Evolutionary conservation across 495 filamentous ascomycete species (phyloP).

Genomic region (Aeminium ludgeri): DNA sequence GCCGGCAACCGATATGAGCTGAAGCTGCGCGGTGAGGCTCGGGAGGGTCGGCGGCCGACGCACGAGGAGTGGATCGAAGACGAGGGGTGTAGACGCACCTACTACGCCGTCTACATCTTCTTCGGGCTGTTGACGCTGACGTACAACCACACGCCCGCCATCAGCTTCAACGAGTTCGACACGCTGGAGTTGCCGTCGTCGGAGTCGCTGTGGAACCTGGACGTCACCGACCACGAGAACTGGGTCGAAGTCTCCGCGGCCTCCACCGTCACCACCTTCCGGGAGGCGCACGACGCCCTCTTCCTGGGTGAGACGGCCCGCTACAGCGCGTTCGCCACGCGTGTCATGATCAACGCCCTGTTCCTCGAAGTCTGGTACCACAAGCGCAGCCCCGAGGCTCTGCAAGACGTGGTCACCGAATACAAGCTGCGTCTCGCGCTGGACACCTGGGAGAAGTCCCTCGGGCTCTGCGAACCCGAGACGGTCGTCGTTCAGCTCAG

Average conservation of each 20-base stretch:
- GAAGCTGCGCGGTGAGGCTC: conserved; percentile 76
- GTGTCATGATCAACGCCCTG: conserved; percentile 96
- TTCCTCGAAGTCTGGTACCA: conserved; percentile 98
- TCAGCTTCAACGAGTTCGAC: conserved; percentile 96
- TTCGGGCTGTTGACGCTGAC: conserved; percentile 90
- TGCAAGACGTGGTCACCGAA: conserved; percentile 93
- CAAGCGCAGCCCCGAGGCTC: conserved; percentile 87
- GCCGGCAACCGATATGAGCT: conserved; percentile 92
- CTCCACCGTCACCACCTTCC: conserved; percentile 63
- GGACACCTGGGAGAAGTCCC: conserved; percentile 94
- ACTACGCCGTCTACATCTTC: conserved; percentile 99
- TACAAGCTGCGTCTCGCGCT: conserved; percentile 93
- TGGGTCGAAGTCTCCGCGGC: conserved; percentile 64
- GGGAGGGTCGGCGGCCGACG: conserved; percentile 57
- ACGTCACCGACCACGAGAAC: conserved; percentile 55
- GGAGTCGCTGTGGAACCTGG: conserved; percentile 86
- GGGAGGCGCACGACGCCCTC: conserved; percentile 83
- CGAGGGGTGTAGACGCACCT: conserved; percentile 88
- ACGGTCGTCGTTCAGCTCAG: conserved; percentile 78
- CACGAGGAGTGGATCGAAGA: conserved; percentile 93
- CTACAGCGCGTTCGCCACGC: conserved; percentile 94
- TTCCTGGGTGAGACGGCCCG: conserved; percentile 83
- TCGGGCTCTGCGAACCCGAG: conserved; percentile 87
- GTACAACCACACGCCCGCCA: conserved; percentile 93
- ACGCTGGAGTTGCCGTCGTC: conserved; percentile 81